phyloP scores from a whole-genome alignment of 192 early-diverging fungal genomes.

The Podila epigama region DNA sequence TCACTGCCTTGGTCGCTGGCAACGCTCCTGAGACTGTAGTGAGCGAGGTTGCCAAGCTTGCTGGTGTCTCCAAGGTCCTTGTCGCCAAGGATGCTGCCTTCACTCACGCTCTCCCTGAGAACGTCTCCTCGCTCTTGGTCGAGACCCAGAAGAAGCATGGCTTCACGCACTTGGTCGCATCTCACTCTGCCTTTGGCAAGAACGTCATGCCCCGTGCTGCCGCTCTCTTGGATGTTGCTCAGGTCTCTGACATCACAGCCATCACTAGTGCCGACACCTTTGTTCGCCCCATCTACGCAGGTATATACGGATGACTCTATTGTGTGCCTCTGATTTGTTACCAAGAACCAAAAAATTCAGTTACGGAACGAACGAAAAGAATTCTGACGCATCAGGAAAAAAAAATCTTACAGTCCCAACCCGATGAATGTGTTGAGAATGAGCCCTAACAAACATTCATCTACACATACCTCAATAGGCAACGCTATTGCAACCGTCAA shows the following conservation, averaged over 20 bases:
- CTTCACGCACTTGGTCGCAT: constrained; percentile 87
- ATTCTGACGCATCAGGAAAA: too few relatives aligned
- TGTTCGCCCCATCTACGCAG: constrained; percentile 97
- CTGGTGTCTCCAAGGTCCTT: constrained; percentile 82
- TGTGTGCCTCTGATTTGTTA: neutral
- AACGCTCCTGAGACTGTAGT: constrained; percentile 72
- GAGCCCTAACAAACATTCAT: too few relatives aligned
- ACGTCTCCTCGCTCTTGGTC: constrained; percentile 77
- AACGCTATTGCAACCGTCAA: constrained; percentile 98
- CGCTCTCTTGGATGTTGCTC: constrained; percentile 89
- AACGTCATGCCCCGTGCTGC: constrained; percentile 93
- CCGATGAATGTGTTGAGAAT: too few relatives aligned
- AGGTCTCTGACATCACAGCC: constrained; percentile 88
- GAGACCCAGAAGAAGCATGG: constrained; percentile 71
- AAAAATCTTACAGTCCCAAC: too few relatives aligned
- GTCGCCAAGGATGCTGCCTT: constrained; percentile 82
- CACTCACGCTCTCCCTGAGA: constrained; percentile 84
- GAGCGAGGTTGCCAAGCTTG: constrained; percentile 65
- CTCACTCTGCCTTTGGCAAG: constrained; percentile 92
- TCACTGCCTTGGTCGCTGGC: constrained; percentile 94
- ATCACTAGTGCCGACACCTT: constrained; percentile 88
- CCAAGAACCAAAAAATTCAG: too few relatives aligned
- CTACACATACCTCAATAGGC: constrained; percentile 55
- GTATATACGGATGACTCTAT: constrained; percentile 42
- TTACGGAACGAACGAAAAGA: too few relatives aligned